Percentiles rank a stretch among this genome's conserved stretches.
phyloP scores from a whole-genome alignment of 148 eudicot genomes.

The Amaranthus cruentus region DNA sequence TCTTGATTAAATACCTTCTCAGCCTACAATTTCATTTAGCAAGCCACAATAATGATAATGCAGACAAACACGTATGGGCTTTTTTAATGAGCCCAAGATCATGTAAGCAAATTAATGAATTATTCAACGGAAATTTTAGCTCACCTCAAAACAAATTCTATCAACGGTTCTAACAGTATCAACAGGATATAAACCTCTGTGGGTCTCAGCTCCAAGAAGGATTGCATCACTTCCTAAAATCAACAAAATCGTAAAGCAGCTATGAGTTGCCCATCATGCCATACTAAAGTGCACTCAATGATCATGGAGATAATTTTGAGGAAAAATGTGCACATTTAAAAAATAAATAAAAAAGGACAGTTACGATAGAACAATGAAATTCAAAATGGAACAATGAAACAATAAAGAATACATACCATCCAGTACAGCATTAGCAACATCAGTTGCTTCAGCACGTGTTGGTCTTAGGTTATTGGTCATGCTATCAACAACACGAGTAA shows the following conservation, averaged over 20 bases:
- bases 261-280: background rate
- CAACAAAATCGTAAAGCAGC: conserved; percentile 8
- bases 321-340: background rate
- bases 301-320: background rate
- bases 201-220: conserved; percentile 97
- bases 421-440: conserved; percentile 95
- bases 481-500: conserved; percentile 97
- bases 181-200: conserved; percentile 81
- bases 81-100: background rate
- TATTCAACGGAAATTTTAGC: background rate
- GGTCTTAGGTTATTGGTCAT: conserved; percentile 97
- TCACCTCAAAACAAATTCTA: conserved; percentile 92
- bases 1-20: conserved; percentile 50
- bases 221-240: conserved; percentile 90
- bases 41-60: background rate
- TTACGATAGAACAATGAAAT: background rate
- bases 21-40: conserved; percentile 24
- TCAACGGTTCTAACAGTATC: conserved; percentile 85
- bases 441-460: conserved; percentile 99
- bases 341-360: background rate
- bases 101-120: background rate
- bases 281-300: background rate
- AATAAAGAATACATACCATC: conserved; percentile 50
- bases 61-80: background rate
- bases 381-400: background rate